phyloP scores from a whole-genome alignment of 2,329 filamentous ascomycete species.

The Apiospora koreana region DNA sequence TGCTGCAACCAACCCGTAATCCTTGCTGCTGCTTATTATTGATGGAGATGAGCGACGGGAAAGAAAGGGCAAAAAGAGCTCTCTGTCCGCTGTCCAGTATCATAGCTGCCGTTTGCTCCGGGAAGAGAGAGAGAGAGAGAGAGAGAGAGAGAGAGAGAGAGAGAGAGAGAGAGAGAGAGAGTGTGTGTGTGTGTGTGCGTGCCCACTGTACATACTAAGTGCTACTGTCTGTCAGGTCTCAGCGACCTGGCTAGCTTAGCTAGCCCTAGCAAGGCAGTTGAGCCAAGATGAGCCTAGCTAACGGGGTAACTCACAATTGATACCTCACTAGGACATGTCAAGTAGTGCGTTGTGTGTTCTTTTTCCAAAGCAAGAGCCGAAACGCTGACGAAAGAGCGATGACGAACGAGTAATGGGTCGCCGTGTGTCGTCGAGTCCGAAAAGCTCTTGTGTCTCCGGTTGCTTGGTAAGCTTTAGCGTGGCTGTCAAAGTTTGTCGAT shows the following conservation, averaged over 20 bases:
- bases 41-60: background rate
- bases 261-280: background rate
- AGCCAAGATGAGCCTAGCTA: no score
- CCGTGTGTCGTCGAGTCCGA: no score
- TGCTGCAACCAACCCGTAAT: background rate
- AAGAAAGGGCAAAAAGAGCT: background rate
- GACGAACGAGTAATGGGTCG: background rate
- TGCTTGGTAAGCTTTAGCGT: background rate
- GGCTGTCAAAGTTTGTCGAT: background rate
- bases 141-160: background rate
- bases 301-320: no score
- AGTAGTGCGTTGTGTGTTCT: background rate
- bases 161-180: background rate
- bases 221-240: background rate
- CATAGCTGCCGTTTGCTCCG: no score
- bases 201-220: background rate
- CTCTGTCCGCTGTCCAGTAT: no score
- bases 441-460: background rate
- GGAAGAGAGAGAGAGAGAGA: background rate
- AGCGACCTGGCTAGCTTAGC: background rate
- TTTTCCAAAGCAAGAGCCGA: background rate
- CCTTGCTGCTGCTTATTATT: conserved; percentile 1
- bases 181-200: no score
- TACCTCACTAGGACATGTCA: background rate
- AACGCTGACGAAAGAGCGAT: background rate